Evolutionary conservation across 345 rosid genomes (phyloP), one percentile per base, ranked within the genome.

Genomic region (Gossypium raimondii): DNA sequence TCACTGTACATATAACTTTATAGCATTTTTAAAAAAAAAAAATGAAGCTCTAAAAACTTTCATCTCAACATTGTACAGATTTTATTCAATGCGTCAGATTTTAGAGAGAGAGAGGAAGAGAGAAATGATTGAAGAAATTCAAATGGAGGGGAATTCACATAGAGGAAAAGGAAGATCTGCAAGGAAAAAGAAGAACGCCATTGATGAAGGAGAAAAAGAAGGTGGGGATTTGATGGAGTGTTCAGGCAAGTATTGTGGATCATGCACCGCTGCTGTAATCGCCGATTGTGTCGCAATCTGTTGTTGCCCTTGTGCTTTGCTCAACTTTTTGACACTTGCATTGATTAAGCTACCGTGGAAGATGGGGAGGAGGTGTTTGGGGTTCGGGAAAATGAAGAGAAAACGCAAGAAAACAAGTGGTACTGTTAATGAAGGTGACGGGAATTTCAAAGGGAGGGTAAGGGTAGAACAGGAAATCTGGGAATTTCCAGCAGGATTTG

Each of bases 241-340:
- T 71, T 82, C 92, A 0, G 87, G 90, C 68, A 83, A 83, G 87
- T 77, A 79, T 70, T 89, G 92, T 76, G 50, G 78, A 76, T 87
- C 95, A 73, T 87, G 91, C 85, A 81, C 91, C 1, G 92, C 87
- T 5, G 92, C 83, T 12, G 72, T 75, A 57, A 70, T 90, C 27
- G 95, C 91, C 13, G 95, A 90, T 61, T 88, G 95, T 25, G 90
- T 87, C 63, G 92, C 92, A 2, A 78, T 90, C 11, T 88, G 92
- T 68, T 90, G 95, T 79, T 90, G 95, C 77, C 95, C 92, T 9
- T 88, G 90, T 76, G 92, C 87, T 25, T 66, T 90, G 79, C 50
- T 90, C 18, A 87, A 86, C 70, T 76, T 88, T 29, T 75, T 90
- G 20, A 74, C 88, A 1, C 77, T 90, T 8, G 91, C 89, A 45